A percentile compares a stretch with the other conserved stretches of the same genome.
Evolutionary conservation across 129 eudicot species (phyloP).

Genomic region (Flaveria linearis): DNA sequence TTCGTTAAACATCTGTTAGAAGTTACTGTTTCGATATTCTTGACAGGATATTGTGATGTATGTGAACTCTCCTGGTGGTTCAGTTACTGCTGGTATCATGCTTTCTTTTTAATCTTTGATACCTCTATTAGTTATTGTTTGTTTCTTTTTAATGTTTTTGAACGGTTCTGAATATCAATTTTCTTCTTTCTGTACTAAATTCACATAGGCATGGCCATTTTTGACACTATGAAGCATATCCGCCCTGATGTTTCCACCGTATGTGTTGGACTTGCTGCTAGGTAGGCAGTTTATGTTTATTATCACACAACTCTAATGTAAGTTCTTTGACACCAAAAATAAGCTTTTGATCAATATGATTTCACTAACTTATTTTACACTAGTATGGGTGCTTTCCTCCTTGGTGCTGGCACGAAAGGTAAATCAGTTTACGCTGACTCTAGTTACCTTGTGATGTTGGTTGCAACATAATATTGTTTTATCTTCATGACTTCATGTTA

Average conservation of each 20-base stretch:
- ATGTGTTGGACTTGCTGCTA: slow-evolving; percentile 95
- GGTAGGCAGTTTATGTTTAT: slow-evolving; percentile 40
- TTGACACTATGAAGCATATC: slow-evolving; percentile 93
- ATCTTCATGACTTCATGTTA: slow-evolving; percentile 19
- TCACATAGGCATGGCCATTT: slow-evolving; percentile 84
- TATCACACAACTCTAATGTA: too few species aligned
- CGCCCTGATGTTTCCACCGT: slow-evolving; percentile 94
- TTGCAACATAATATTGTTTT: slow-evolving; percentile 12
- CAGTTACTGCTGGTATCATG: slow-evolving; percentile 90
- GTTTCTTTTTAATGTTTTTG: background rate
- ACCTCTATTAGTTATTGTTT: background rate
- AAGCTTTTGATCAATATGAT: slow-evolving; percentile 9
- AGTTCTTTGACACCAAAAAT: background rate
- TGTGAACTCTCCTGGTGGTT: slow-evolving; percentile 98
- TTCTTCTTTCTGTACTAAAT: slow-evolving; percentile 14
- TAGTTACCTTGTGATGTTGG: background rate
- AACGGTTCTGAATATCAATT: background rate
- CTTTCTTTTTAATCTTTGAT: background rate
- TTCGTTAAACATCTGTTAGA: background rate
- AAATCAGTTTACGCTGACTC: background rate
- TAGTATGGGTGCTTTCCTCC: slow-evolving; percentile 98
- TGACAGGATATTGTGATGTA: slow-evolving; percentile 92
- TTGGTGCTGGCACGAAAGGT: slow-evolving; percentile 99
- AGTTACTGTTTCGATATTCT: background rate
- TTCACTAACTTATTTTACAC: slow-evolving; percentile 24